phyloP scores from a whole-genome alignment of 257 asterid genomes.

The Solanum habrochaites region DNA sequence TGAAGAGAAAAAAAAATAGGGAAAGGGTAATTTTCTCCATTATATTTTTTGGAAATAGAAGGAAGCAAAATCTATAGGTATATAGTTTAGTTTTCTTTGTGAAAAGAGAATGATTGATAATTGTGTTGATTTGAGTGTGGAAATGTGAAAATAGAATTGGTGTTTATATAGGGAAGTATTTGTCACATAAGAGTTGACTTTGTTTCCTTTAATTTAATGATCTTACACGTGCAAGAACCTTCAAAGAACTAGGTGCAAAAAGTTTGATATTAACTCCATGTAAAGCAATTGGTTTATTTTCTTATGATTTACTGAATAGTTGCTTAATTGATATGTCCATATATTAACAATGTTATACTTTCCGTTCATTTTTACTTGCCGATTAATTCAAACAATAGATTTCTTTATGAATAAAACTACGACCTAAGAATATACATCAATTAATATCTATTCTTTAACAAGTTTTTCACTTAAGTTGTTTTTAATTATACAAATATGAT shows the following conservation, averaged over 20 bases:
- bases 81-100: not conserved
- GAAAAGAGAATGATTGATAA: not conserved
- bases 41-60: not conserved
- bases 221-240: not conserved
- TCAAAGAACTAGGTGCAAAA: not conserved
- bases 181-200: not conserved
- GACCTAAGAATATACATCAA: not conserved
- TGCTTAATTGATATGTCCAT: not conserved
- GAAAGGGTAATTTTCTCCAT: slow-evolving; percentile 12
- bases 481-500: too few species aligned
- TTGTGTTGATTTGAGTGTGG: not conserved
- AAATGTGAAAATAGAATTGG: not conserved
- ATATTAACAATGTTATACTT: too few species aligned
- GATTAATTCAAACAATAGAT: too few species aligned
- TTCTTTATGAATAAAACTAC: not conserved
- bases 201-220: not conserved
- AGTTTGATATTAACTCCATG: not conserved
- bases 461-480: too few species aligned
- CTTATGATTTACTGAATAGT: not conserved
- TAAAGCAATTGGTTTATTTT: not conserved
- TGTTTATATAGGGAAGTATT: slow-evolving; percentile 20
- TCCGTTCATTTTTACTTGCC: not conserved
- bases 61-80: not conserved
- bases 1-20: slow-evolving; percentile 7
- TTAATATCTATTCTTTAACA: not conserved